Conservation (phyloP, 371 early-diverging fungal genomes). For the Cokeromyces recurvatus region DNA sequence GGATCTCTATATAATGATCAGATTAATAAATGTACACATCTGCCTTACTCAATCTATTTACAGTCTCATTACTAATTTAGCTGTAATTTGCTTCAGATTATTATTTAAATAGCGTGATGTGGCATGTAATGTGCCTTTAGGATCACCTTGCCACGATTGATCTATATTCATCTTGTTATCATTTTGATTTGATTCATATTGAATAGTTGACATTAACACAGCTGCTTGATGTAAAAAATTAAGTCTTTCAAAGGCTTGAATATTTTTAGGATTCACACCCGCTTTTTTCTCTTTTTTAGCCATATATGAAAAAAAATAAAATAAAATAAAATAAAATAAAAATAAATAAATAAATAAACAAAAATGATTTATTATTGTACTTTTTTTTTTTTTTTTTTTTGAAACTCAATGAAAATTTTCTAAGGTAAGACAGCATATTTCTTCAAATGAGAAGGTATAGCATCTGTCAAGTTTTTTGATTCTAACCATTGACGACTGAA, state of each 20-base stretch:
- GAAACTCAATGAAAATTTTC: too few relatives aligned
- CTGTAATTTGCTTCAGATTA: slow-evolving; percentile 32
- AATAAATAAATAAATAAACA: too few relatives aligned
- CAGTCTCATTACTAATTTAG: slow-evolving; percentile 33
- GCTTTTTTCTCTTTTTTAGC: slow-evolving; percentile 22
- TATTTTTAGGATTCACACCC: slow-evolving; percentile 23
- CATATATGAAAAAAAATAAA: not conserved
- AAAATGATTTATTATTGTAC: too few relatives aligned
- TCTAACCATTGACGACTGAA: slow-evolving; percentile 86
- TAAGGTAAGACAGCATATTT: slow-evolving; percentile 74
- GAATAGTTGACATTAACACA: slow-evolving; percentile 28
- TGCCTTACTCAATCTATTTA: slow-evolving; percentile 4
- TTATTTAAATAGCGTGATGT: slow-evolving; percentile 29
- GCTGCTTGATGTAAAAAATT: slow-evolving; percentile 41
- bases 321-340: not conserved
- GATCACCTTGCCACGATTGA: slow-evolving; percentile 19
- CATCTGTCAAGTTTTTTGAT: slow-evolving; percentile 68
- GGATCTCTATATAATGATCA: slow-evolving; percentile 26
- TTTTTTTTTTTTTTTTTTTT: too few relatives aligned
- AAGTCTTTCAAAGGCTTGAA: slow-evolving; percentile 33
- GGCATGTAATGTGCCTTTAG: slow-evolving; percentile 19
- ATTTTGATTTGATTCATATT: not conserved
- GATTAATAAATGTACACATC: not conserved
- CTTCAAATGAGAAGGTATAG: slow-evolving; percentile 80
- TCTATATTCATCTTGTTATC: not conserved